Evolutionary conservation across 2,329 filamentous ascomycete genomes (phyloP), one percentile per base, ranked within the genome.

Genomic region (Myriosclerotinia duriaeana): DNA sequence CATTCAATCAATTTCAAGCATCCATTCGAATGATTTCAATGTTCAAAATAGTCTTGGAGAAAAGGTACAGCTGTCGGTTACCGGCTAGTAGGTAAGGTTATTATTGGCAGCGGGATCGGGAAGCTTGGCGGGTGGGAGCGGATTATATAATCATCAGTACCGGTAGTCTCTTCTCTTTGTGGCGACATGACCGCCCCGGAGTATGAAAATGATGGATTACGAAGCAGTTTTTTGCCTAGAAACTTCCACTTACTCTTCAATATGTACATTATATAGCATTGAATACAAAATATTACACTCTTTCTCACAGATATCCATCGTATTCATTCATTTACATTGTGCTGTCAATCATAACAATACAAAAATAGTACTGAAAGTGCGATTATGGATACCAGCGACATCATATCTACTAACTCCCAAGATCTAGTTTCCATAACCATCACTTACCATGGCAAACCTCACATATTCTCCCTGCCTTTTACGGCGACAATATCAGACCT

Each of bases 401-500:
- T 46, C 40, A 68, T 68, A 63, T 65, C 71, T 65, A 71, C 70
- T 73, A 68, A 75, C 63, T 63, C 53, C n/a, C 69, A 74, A 68
- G 71, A 73, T 66, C 66, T 68, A 65, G 76, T 85, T 69, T 77
- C 78, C 52, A 77, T 87, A 53, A 78, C 74, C 7, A 71, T 87
- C 65, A 79, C 76, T 11, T 80, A 85, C 70, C 81, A 82, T 71
- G 81, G 81, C 66, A 76, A 77, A 36, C 75, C 78, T 15, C 80
- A 83, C 71, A 79, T 78, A 12, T 77, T 84, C 66, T 72, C 77
- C 7, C 79, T 85, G 61, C 75, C 78, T 9, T 71, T 78, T 17
- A 78, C 80, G 67, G 80, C 82, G 22, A 85, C 82, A 7, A 78
- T 86, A 54, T 72, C 78, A 65, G 87, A 90, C 72, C 84, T 92